Evolutionary conservation across 2,329 filamentous ascomycete genomes (phyloP), one percentile per base, ranked within the genome.

Genomic region (Diaporthe sp.): DNA sequence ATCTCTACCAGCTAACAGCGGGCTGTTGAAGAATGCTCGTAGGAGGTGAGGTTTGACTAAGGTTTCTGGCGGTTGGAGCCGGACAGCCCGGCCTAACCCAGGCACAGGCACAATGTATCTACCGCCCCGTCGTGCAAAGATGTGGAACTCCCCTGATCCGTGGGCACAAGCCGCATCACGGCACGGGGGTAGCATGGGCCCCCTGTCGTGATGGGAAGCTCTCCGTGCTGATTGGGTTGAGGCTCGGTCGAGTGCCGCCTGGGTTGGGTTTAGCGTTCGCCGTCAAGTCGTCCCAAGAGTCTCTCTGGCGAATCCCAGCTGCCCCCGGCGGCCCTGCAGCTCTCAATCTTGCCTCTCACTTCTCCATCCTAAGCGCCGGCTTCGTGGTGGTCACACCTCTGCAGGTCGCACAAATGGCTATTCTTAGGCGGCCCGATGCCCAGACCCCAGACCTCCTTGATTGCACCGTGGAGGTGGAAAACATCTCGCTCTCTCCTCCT

Each of bases 311-410:
- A 76, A 76, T 76, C 75, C 75, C 68, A 62, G 34, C 67, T 17
- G 62, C 37, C 19, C 46, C 42, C n/a, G 22, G 31, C 60, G 73
- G 68, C 73, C 55, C 37, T 73, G 73, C 75, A 75, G 68, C 60
- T 70, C 34, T 61, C n/a, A 42, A 75, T 70, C 75, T 75, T 53
- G 62, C 68, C 75, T 76, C 68, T 75, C 61, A 65, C 53, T 71
- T 71, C 70, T 49, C 70, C 70, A 75, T 77, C 46, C 70, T 77
- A 77, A 77, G 75, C 75, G 75, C 75, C 75, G 61, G 71, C 72
- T 55, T 55, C 46, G 67, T 73, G 71, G 62, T 75, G 46, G 75
- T 77, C 73, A 77, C 75, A 75, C 75, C 39, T 57, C n/a, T 70
- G 75, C 75, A 75, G 72, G 67, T 72, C 68, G 65, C 75, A 76